Conservation (phyloP, 73 alveolate genomes). For the Paraurostyla sp. region DNA sequence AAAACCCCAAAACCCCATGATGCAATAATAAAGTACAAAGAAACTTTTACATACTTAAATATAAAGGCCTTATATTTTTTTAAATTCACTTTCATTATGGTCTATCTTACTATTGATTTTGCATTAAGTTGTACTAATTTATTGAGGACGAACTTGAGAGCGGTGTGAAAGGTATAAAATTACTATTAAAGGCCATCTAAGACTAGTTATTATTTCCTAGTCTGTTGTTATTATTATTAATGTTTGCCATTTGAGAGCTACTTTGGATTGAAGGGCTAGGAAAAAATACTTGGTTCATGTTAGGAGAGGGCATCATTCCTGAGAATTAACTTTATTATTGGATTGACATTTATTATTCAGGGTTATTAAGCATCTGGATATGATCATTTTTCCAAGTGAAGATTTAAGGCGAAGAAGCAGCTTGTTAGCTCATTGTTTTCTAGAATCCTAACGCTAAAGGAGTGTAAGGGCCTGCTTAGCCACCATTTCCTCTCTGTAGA, state of each 20-base stretch:
- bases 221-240: background rate
- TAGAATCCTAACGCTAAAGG: background rate
- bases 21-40: no score
- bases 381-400: slow-evolving; percentile 38
- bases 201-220: background rate
- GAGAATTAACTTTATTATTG: background rate
- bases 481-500: background rate
- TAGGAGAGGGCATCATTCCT: slow-evolving; percentile 33
- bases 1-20: no score
- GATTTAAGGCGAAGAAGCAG: slow-evolving; percentile 39
- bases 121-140: slow-evolving; percentile 31
- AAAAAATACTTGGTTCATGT: background rate
- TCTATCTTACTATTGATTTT: no score
- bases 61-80: no score
- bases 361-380: slow-evolving; percentile 20
- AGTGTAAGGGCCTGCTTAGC: background rate
- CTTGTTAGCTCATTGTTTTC: background rate
- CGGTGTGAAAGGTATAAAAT: background rate
- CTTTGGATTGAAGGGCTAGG: background rate
- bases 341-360: background rate
- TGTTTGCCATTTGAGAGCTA: background rate
- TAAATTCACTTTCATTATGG: no score
- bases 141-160: slow-evolving; percentile 21
- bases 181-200: background rate
- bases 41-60: no score